Base-by-base conservation (phyloP, 495 filamentous ascomycete species). In the Aspergillus bridgeri region DNA sequence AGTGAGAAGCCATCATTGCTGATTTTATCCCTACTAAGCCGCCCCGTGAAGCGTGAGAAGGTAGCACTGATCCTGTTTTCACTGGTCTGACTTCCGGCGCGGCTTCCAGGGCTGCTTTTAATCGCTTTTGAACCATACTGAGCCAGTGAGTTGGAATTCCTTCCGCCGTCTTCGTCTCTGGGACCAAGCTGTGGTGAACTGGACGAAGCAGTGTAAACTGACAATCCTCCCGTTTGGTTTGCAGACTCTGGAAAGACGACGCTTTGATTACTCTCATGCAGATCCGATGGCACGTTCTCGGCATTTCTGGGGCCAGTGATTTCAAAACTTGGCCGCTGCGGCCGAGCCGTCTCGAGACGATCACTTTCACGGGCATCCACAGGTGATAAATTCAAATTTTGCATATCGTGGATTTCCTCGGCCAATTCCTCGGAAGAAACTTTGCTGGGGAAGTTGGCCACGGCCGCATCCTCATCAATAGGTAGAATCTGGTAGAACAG, bases 401-500 rank as follows among this genome's bases (percentile, higher is more conserved):
- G 61, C 7, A 61, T 60, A 15, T 73, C 71, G 25, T 65, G 61
- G 42, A 65, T 68, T 42, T 69, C 67, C 23, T 74, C 65, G 18
- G 78, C 80, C n/a, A 82, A 78, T 45, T 80, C 71, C 52, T 84
- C 87, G 5, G 86, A 79, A 9, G 84, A 79, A 3, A 81, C 76
- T 4, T 78, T 81, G 57, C 83, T 79, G 24, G 75, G 72, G 38
- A 79, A 62, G 42, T 79, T 79, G 9, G 81, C 81, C 52, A 79
- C 74, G 0, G 81, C 70, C 6, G 82, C 75, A 48, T 89, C 84
- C 47, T 89, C 87, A 25, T 88, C 83, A 59, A 95, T 89, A 0
- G 93, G 94, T 38, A 91, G 79, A 42, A 97, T 92, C 68, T 96
- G 93, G 64, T 96, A 98, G 71, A 97, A 96, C 0, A 98, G 75